Evolutionary conservation across 768 basidiomycete genomes (phyloP), one percentile per base, ranked within the genome.

Genomic region (Collybia sp.): DNA sequence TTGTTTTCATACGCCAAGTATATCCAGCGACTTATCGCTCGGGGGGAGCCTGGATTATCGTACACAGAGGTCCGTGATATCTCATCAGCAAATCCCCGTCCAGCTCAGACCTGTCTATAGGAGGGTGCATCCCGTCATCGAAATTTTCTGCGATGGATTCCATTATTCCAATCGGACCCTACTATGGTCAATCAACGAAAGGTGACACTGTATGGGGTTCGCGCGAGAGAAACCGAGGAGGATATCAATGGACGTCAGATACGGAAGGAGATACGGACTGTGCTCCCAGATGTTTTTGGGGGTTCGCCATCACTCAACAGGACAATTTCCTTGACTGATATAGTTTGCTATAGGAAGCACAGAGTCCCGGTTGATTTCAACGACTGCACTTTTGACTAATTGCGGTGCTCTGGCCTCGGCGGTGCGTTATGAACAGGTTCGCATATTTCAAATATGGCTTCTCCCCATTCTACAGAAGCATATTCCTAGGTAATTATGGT

Each of bases 1-100:
- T 58, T 89, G 15, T 91, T 91, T 59, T 85, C 83, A 6, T 91
- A 88, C 53, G 70, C 79, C 12, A 72, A 71, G 35, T 92, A 91
- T 55, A 76, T 91, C 33, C 86, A 89, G 55, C 77, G 87, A 35
- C 70, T 92, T n/a, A 80, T 93, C 45, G 88, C 88, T 3, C 77
- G 90, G 13, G 83, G 86, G 8, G 89, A 91, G 58, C 54, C 63
- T 0, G 85, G 82, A 6, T 61, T 89, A 31, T 73, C 74, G 3
- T 71, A 59, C 50, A 61, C 63, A 12, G 76, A 82, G 63, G 85
- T 84, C 54, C 30, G 73, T 53, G 31, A 10, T 25, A 17, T 18
- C 43, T 15, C 30, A 32, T 31, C 3, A 10, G 30, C 19, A 44
- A 35, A 36, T 44, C 33, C 46, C 40, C 30, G 53, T 49, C 53